Base-by-base conservation (phyloP, 345 rosid genomes). In the Pistacia atlantica region DNA sequence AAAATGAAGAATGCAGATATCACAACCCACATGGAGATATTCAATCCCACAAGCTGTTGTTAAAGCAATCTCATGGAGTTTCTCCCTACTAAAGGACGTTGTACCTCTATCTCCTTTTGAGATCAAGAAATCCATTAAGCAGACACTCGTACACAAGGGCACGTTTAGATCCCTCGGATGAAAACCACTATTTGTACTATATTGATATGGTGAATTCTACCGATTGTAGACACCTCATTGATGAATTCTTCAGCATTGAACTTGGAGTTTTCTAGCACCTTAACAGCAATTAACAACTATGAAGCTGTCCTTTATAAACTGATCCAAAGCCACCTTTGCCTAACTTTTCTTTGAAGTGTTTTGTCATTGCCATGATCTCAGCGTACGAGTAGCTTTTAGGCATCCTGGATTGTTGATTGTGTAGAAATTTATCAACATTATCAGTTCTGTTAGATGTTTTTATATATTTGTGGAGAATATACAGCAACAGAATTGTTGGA, bases 21-120 rank as follows among this genome's bases (percentile, higher is more conserved):
- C 72, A 45, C 75, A 82, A 12, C 85, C 82, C 13, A 1, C 35
- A 33, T 79, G 85, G 0, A 82, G 54, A 69, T 79, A 74, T 58
- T 82, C 59, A 5, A 82, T 72, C 51, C 80, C 85, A 68, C 46
- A 31, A 52, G 81, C 77, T 9, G 58, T 70, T 33, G 71, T 79
- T 51, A 78, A 52, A 66, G 79, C 81, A 58, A 82, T 78, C 7
- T 70, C 61, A 13, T 22, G 54, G 59, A 72, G 76, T 37, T 51
- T 68, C 42, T 68, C 58, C 57, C 58, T 46, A 20, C 45, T 14
- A 3, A 48, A 51, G 1, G 59, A 0, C 25, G 25, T 20, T 25
- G 17, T n/a, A 25, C 9, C 33, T 4, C 0, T 20, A 1, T 17
- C 31, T 20, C 10, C 31, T 10, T 46, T 49, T 4, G 3, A 1